These are phyloP conservation scores for Stentor coeruleus DNA, from an alignment of 73 alveolate genomes.

Conservation along the genomic window DNA sequence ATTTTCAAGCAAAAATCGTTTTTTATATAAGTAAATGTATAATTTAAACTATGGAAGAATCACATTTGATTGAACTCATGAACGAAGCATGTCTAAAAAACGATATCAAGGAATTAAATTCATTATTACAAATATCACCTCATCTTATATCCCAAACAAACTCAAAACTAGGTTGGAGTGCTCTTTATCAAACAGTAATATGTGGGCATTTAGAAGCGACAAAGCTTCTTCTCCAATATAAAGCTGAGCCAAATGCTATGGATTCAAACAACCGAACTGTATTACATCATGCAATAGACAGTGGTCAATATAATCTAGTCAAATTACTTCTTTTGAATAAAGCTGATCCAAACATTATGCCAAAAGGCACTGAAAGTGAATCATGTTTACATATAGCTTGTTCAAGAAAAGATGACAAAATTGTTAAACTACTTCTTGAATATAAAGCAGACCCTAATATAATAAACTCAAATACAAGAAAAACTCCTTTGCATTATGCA, in stretches of 20 bases:
- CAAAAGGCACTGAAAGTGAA: background rate
- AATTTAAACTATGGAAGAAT: background rate
- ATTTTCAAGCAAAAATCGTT: too few relatives aligned
- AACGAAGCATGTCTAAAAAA: background rate
- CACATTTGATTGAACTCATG: background rate
- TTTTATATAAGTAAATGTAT: too few relatives aligned
- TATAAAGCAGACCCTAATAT: background rate
- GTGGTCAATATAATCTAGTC: background rate
- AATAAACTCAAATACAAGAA: background rate
- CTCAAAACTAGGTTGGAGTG: background rate
- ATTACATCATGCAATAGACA: background rate
- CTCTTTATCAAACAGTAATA: background rate
- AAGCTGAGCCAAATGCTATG: background rate
- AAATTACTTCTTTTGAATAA: background rate
- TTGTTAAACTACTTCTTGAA: background rate
- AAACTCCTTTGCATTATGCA: background rate
- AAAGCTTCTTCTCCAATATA: background rate
- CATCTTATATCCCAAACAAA: background rate
- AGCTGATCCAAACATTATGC: background rate
- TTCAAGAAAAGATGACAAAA: too few relatives aligned
- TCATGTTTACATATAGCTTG: background rate
- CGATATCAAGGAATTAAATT: background rate
- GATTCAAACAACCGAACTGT: background rate
- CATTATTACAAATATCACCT: background rate
- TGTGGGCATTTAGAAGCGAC: background rate